Evolutionary conservation across 805 yeast genomes (phyloP).

Genomic region (Sungouiozyma ichnusensis): DNA sequence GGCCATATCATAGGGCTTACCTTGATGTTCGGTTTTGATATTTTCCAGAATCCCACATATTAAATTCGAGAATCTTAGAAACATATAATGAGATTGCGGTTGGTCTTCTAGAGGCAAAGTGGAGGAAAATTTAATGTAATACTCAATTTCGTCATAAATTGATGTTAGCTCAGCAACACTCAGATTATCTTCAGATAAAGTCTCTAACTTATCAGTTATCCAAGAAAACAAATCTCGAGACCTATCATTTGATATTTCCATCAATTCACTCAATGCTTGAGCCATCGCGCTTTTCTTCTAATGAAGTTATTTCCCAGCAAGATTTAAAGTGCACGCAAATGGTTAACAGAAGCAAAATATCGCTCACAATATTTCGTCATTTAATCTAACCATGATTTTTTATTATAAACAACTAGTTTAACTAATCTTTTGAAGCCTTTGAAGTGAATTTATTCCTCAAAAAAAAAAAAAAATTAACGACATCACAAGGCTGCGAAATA

Average conservation of each 20-base stretch:
- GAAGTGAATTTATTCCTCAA: too few relatives aligned
- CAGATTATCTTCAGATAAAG: slow-evolving; percentile 2
- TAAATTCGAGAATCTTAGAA: slow-evolving; percentile 15
- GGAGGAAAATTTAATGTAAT: slow-evolving; percentile 8
- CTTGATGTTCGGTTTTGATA: slow-evolving; percentile 11
- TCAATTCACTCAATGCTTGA: background rate
- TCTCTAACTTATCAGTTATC: slow-evolving; percentile 12
- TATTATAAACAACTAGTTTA: too few relatives aligned
- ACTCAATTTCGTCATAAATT: slow-evolving; percentile 7
- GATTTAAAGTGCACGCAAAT: too few relatives aligned
- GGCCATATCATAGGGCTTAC: slow-evolving; percentile 21
- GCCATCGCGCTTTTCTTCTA: background rate
- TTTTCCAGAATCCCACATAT: slow-evolving; percentile 9
- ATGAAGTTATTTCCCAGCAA: too few relatives aligned
- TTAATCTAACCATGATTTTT: too few relatives aligned
- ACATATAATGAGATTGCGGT: slow-evolving; percentile 16
- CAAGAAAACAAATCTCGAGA: slow-evolving; percentile 19
- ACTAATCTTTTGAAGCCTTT: too few relatives aligned
- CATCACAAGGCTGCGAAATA: too few relatives aligned
- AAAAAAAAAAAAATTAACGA: too few relatives aligned
- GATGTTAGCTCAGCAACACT: background rate
- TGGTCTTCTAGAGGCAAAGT: slow-evolving; percentile 7
- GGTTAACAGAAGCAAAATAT: too few relatives aligned
- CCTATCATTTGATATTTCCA: slow-evolving; percentile 8
- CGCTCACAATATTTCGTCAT: too few relatives aligned